Evolutionary conservation across 2,329 filamentous ascomycete species (phyloP), one percentile per base, ranked within the genome.

Genomic region (Didymella lethalis): DNA sequence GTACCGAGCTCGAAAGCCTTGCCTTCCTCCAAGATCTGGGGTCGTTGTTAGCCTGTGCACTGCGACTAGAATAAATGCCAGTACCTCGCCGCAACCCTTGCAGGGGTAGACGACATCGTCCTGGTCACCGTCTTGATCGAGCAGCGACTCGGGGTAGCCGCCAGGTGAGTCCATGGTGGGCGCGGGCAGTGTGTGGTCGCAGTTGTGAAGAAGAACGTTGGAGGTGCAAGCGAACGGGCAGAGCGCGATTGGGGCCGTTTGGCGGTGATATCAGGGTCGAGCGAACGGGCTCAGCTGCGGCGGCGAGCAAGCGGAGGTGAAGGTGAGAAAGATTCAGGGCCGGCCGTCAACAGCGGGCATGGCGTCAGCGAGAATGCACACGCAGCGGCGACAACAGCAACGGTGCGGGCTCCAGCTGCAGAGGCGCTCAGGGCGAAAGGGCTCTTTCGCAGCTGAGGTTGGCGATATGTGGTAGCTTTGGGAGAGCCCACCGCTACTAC

Each of bases 1-100:
- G 75, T 81, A 98, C 94, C 93, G 72, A 99, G 85, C 81, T 99
- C 95, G 73, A 97, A 99, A 51, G 95, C 95, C 80, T 98, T 98
- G 71, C 95, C 95, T 84, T 99, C 95, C 79, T 99, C 95, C 20
- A 99, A 86, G 67, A 98, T 97, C 93, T 97, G 77, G 56, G 70
- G 47, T 59, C 10, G 2, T 16, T n/a, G 56, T 61, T 69, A 66
- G 67, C 45, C 62, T 62, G 59, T 65, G 65, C 56, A 41, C 11
- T 49, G 23, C 14, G 14, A 26, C n/a, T 5, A 11, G 28, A 25
- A 8, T 32, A 29, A 59, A 47, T 52, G 52, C 53, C 57, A 53
- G 63, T 68, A 76, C 76, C 72, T 78, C 76, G 68, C 76, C 61
- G 83, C 79, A 73, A 88, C 89, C 81, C 88, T 91, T 70, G 86